Conservation (phyloP, 148 eudicot species). For the Suaeda aralocaspica region DNA sequence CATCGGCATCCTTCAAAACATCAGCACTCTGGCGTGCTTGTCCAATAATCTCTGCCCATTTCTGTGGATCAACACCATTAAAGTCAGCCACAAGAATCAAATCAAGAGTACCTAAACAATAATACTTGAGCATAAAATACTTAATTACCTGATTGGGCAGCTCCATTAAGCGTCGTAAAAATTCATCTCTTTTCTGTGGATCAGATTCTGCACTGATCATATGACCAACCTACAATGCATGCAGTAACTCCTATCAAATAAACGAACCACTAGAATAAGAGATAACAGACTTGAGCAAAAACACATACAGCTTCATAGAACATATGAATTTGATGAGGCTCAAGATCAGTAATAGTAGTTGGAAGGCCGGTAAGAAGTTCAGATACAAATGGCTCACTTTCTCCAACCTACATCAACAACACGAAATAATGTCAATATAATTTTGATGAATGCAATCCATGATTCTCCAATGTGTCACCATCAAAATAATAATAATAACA, state of each 20-base stretch:
- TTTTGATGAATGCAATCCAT: not conserved
- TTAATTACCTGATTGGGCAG: slow-evolving; percentile 79
- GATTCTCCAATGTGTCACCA: not conserved
- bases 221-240: slow-evolving; percentile 61
- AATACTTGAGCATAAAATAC: not conserved
- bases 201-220: slow-evolving; percentile 98
- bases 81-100: slow-evolving; percentile 13
- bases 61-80: slow-evolving; percentile 45
- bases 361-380: slow-evolving; percentile 90
- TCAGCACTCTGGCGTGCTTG: slow-evolving; percentile 94
- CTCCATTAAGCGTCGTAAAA: slow-evolving; percentile 84
- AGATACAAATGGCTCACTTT: slow-evolving; percentile 94
- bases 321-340: slow-evolving; percentile 88
- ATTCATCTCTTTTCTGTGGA: slow-evolving; percentile 83
- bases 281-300: not conserved
- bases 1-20: slow-evolving; percentile 77
- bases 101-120: not conserved
- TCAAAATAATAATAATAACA: slow-evolving; percentile 1
- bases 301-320: slow-evolving; percentile 92
- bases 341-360: slow-evolving; percentile 79
- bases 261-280: not conserved
- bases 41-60: slow-evolving; percentile 95
- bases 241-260: slow-evolving; percentile 1
- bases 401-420: slow-evolving; percentile 66
- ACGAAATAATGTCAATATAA: not conserved